Evolutionary conservation across 2,329 filamentous ascomycete species (phyloP).

Genomic region (Pseudogymnoascus sp.): DNA sequence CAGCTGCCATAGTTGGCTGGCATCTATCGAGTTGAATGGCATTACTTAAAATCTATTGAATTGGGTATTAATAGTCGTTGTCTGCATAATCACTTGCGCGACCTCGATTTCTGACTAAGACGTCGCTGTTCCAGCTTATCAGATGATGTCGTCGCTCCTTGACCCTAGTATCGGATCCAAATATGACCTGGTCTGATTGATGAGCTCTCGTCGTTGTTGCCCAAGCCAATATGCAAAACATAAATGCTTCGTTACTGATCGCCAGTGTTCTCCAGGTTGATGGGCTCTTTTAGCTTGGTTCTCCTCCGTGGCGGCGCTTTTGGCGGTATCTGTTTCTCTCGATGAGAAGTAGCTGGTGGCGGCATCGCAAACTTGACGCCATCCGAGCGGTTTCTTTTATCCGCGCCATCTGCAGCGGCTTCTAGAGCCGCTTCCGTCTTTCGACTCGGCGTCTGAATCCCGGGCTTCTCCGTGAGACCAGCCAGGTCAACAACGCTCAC

Average conservation of each 20-base stretch:
- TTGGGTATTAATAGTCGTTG: conserved; percentile 8
- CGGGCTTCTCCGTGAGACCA: conserved; percentile 71
- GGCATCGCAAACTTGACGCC: neutral
- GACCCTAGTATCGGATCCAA: neutral
- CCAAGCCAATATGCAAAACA: neutral
- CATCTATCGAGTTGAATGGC: conserved; percentile 6
- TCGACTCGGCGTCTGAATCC: conserved; percentile 70
- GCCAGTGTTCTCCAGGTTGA: neutral
- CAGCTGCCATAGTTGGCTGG: conserved; percentile 10
- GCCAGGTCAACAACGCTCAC: conserved; percentile 73
- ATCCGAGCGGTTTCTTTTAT: neutral
- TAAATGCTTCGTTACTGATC: conserved; percentile 3
- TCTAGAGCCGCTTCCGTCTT: conserved; percentile 30
- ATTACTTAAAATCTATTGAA: conserved; percentile 7
- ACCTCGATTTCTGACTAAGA: neutral
- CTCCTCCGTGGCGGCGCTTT: neutral
- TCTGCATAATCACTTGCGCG: neutral
- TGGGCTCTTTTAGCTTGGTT: neutral
- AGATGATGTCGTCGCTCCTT: neutral
- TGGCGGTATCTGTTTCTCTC: conserved; percentile 4
- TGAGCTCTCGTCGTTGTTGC: neutral
- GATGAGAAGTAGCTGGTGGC: neutral
- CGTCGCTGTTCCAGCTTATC: neutral
- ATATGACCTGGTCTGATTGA: neutral
- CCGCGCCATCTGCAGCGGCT: conserved; percentile 18